Percentiles rank a stretch among this genome's conserved stretches.
These are phyloP conservation scores for Scopulariopsis brevicaulis DNA, from an alignment of 2,329 filamentous ascomycete species.

Conservation along the genomic window DNA sequence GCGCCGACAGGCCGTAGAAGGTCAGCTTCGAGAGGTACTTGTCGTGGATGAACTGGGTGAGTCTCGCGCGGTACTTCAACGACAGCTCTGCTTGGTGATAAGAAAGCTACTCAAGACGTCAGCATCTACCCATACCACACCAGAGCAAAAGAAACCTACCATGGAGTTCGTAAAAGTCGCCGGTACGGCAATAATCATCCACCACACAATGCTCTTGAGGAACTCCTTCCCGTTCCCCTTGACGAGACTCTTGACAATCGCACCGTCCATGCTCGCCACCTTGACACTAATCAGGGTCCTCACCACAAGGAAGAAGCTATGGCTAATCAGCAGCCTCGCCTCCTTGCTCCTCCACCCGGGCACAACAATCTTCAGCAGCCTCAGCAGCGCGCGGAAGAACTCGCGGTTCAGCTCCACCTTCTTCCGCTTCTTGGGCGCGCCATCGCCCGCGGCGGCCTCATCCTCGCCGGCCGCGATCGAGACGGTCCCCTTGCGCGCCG, in stretches of 20 bases:
- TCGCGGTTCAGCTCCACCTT: constrained; percentile 91
- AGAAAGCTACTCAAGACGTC: constrained; percentile 53
- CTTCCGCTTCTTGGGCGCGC: constrained; percentile 39
- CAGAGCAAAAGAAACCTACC: constrained; percentile 46
- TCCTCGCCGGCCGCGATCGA: constrained; percentile 20
- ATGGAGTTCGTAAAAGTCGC: constrained; percentile 98
- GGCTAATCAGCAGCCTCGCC: constrained; percentile 72
- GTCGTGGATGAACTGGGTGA: constrained; percentile 92
- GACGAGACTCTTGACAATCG: constrained; percentile 83
- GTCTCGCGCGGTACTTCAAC: constrained; percentile 79
- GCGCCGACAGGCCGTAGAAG: constrained; percentile 88
- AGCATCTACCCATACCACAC: not conserved
- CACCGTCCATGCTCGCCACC: constrained; percentile 91
- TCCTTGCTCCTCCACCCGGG: constrained; percentile 87
- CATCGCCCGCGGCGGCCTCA: constrained; percentile 10
- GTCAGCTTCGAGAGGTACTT: constrained; percentile 96
- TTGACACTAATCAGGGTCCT: constrained; percentile 89
- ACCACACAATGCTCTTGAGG: constrained; percentile 80
- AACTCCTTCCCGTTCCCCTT: constrained; percentile 88
- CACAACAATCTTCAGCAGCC: constrained; percentile 75
- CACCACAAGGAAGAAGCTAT: constrained; percentile 85
- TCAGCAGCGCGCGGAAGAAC: constrained; percentile 61
- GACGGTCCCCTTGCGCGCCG: constrained; percentile 34
- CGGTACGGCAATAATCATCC: constrained; percentile 94
- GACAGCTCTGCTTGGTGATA: constrained; percentile 96